Conservation (phyloP, 2,329 filamentous ascomycete species). For the Fusarium multiceps region DNA sequence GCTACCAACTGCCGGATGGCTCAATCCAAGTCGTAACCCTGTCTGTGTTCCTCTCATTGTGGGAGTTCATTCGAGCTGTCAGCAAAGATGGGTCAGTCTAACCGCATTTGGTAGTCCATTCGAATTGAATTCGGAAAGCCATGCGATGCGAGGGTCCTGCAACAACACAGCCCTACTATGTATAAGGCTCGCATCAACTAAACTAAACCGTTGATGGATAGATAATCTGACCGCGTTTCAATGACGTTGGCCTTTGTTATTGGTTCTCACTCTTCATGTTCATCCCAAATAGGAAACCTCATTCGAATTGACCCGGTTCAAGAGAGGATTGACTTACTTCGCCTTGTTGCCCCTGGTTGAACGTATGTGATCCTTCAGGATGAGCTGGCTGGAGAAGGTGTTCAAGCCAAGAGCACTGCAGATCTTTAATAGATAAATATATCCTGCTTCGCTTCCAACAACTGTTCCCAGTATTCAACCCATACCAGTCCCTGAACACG, state of each 20-base stretch:
- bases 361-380: background rate
- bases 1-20: background rate
- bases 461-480: background rate
- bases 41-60: background rate
- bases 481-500: background rate
- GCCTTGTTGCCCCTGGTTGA: background rate
- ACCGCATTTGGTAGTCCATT: conserved; percentile 37
- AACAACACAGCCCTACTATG: conserved; percentile 34
- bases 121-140: conserved; percentile 38
- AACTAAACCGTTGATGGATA: background rate
- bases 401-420: background rate
- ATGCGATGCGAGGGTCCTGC: conserved; percentile 38
- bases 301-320: conserved; percentile 29
- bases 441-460: background rate
- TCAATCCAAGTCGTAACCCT: background rate
- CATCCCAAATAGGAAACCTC: conserved; percentile 30
- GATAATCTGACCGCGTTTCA: conserved; percentile 12
- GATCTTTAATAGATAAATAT: conserved; percentile 25
- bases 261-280: conserved; percentile 4
- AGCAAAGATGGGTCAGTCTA: conserved; percentile 1
- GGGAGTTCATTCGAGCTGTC: conserved; percentile 19
- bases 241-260: background rate
- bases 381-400: background rate
- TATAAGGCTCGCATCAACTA: conserved; percentile 16
- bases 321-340: conserved; percentile 1